Conservation (phyloP, 2,329 filamentous ascomycete genomes). For the Ceratocystis smalleyi region DNA sequence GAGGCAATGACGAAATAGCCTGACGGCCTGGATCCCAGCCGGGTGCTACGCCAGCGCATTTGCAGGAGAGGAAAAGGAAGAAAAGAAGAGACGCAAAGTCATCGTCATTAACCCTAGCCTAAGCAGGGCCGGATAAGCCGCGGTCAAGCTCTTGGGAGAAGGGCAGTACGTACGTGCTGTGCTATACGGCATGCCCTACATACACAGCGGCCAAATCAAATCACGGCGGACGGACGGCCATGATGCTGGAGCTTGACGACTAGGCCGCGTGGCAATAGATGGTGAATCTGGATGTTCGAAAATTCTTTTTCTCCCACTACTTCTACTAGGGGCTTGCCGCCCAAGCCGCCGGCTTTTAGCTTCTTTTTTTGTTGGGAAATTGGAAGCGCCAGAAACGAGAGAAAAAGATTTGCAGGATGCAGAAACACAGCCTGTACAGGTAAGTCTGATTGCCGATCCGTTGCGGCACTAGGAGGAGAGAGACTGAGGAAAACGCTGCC, state of each 20-base stretch:
- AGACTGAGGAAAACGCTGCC: background rate
- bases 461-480: background rate
- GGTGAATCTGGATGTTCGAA: background rate
- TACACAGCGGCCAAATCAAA: too few species aligned
- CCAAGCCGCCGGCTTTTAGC: background rate
- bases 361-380: slow-evolving; percentile 4
- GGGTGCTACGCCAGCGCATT: background rate
- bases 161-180: too few species aligned
- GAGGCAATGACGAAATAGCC: background rate
- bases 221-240: too few species aligned
- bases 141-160: too few species aligned
- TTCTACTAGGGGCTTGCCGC: background rate
- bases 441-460: background rate
- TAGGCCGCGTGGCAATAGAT: background rate
- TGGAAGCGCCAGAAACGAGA: background rate
- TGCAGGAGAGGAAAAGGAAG: too few species aligned
- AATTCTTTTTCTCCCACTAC: background rate
- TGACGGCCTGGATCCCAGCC: background rate
- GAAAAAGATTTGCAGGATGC: background rate
- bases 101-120: too few species aligned
- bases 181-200: too few species aligned
- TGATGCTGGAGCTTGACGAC: too few species aligned
- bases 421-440: background rate
- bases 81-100: too few species aligned
- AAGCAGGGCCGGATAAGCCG: too few species aligned